Percentiles rank a stretch among this genome's conserved stretches.
These are phyloP conservation scores for Diutina ranongensis DNA, from an alignment of 1,139 yeast genomes.

Conservation along the genomic window DNA sequence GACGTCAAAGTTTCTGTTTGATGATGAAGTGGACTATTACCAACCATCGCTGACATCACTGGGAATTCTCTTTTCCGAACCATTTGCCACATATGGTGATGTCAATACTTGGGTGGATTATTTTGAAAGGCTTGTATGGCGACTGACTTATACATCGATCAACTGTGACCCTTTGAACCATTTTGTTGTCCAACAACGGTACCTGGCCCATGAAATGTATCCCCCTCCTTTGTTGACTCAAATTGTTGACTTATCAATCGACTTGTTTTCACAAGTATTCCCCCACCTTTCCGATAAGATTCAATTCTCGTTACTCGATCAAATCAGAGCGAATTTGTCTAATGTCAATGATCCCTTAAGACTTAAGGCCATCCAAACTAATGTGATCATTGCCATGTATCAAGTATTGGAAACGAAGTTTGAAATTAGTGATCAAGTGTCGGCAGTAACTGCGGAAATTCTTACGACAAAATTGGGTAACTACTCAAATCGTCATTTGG, in stretches of 20 bases:
- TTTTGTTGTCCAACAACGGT: conserved; percentile 12
- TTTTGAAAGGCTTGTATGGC: conserved; percentile 19
- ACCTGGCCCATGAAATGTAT: conserved; percentile 16
- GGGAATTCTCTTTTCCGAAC: background rate
- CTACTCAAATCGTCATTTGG: conserved; percentile 20
- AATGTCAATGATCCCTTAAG: conserved; percentile 23
- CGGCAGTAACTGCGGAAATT: conserved; percentile 44
- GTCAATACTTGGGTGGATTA: conserved; percentile 20
- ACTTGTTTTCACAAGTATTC: conserved; percentile 59
- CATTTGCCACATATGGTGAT: background rate
- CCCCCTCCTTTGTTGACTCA: conserved; percentile 26
- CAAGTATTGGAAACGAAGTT: conserved; percentile 11
- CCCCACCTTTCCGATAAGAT: conserved; percentile 69
- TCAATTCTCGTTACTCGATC: conserved; percentile 78
- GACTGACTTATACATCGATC: conserved; percentile 19
- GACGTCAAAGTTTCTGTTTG: conserved; percentile 24
- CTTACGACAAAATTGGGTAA: conserved; percentile 17
- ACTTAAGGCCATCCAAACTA: conserved; percentile 43
- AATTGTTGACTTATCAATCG: conserved; percentile 67
- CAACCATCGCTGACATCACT: background rate
- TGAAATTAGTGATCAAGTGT: conserved; percentile 27
- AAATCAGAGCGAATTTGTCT: conserved; percentile 44
- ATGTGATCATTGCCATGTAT: conserved; percentile 46
- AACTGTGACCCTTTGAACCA: conserved; percentile 21
- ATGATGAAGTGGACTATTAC: conserved; percentile 11